These are phyloP conservation scores for Conticribra weissflogii DNA, from an alignment of 108 stramenopile genomes.

Conservation along the genomic window DNA sequence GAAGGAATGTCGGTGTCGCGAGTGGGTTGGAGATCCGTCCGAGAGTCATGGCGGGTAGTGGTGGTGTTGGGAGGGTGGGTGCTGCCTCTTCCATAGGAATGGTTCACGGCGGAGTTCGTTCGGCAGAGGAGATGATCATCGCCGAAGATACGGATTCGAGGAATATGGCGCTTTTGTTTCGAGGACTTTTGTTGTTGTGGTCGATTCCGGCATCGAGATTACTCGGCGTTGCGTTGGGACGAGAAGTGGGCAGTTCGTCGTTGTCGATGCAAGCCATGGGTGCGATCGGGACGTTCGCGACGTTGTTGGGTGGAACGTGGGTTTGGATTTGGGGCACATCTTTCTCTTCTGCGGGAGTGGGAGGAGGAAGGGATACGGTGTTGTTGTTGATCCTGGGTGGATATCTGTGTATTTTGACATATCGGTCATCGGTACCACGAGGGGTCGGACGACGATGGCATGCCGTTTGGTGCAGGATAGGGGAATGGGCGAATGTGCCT, in stretches of 20 bases:
- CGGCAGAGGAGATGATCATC: slow-evolving; percentile 34
- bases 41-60: slow-evolving; percentile 9
- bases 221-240: slow-evolving; percentile 33
- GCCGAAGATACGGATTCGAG: slow-evolving; percentile 37
- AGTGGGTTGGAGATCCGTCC: slow-evolving; percentile 11
- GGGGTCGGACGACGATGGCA: slow-evolving; percentile 20
- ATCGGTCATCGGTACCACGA: slow-evolving; percentile 14
- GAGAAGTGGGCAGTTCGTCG: slow-evolving; percentile 31
- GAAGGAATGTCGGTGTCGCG: not conserved
- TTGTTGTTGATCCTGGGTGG: slow-evolving; percentile 9
- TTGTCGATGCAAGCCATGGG: slow-evolving; percentile 6
- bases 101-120: slow-evolving; percentile 32
- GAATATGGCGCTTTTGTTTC: slow-evolving; percentile 11
- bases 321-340: slow-evolving; percentile 15
- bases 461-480: slow-evolving; percentile 46
- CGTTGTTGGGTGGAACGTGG: slow-evolving; percentile 27
- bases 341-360: not conserved
- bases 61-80: no score
- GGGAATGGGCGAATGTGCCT: slow-evolving; percentile 36
- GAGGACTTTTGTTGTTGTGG: slow-evolving; percentile 20
- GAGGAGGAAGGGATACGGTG: slow-evolving; percentile 2
- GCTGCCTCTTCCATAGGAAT: slow-evolving; percentile 24
- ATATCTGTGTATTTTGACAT: slow-evolving; percentile 6
- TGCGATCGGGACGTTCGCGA: slow-evolving; percentile 6
- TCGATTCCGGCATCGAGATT: slow-evolving; percentile 24